phyloP scores from a whole-genome alignment of 139 green algal genomes.

The Closterium sp. region DNA sequence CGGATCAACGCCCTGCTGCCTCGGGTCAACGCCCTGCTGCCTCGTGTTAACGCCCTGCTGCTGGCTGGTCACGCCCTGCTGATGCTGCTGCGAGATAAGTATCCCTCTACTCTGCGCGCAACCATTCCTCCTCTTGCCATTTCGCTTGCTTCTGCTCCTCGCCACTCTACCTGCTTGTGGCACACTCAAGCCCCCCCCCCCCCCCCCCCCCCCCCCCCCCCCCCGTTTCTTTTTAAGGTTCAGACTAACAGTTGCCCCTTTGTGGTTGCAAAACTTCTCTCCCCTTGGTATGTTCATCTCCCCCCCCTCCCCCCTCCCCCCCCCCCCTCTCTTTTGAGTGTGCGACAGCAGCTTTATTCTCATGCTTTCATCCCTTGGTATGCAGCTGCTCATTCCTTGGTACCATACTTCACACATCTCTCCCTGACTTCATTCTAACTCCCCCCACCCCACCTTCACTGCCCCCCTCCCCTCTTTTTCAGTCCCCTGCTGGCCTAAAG shows the following conservation, averaged over 20 bases:
- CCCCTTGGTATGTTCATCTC: not conserved
- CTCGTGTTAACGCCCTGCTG: too few relatives aligned
- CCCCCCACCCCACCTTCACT: too few relatives aligned
- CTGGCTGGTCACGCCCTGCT: too few relatives aligned
- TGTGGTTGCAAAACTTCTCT: not conserved
- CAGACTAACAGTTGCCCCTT: not conserved
- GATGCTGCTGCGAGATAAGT: too few relatives aligned
- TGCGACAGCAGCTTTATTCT: not conserved
- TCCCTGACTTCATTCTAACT: not conserved
- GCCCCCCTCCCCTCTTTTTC: not conserved
- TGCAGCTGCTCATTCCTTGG: too few relatives aligned
- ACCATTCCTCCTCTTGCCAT: not conserved
- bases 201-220: too few relatives aligned
- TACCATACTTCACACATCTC: not conserved
- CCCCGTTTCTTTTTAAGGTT: not conserved
- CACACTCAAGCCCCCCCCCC: not conserved
- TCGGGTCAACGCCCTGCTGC: too few relatives aligned
- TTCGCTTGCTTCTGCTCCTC: not conserved
- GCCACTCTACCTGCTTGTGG: not conserved
- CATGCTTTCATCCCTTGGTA: not conserved
- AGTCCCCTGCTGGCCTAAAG: not conserved
- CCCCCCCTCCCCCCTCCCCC: too few relatives aligned
- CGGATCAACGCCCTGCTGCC: too few relatives aligned
- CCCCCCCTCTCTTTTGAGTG: not conserved
- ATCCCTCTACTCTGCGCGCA: too few relatives aligned